Conservation (phyloP, 75 land plant species). For the Cunninghamia lanceolata region DNA sequence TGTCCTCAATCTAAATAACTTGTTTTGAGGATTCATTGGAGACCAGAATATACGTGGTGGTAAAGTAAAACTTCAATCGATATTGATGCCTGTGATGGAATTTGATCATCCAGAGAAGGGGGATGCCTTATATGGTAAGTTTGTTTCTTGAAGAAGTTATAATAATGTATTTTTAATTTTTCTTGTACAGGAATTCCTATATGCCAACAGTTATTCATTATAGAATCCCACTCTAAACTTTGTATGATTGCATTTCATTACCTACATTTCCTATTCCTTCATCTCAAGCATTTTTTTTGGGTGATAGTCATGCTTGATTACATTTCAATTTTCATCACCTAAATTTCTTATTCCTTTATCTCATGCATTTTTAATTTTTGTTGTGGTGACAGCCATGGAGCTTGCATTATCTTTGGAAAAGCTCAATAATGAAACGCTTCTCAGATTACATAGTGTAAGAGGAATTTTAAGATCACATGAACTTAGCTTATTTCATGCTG, state of each 20-base stretch:
- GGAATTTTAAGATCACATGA: background rate
- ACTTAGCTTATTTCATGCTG: background rate
- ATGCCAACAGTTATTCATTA: conserved; percentile 2
- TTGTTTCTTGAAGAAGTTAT: background rate
- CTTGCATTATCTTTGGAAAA: conserved; percentile 88
- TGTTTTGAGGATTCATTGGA: background rate
- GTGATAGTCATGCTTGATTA: background rate
- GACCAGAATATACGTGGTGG: conserved; percentile 79
- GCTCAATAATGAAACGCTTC: conserved; percentile 81
- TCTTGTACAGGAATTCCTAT: background rate
- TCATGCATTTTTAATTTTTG: background rate
- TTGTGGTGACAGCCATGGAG: conserved; percentile 73
- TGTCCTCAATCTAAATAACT: background rate
- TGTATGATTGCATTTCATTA: conserved; percentile 4
- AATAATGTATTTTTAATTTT: background rate
- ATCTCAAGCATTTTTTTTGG: no score
- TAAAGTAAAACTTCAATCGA: conserved; percentile 65
- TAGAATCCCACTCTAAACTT: background rate
- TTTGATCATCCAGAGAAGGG: conserved; percentile 84
- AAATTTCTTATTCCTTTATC: no score
- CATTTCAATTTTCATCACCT: conserved; percentile 13
- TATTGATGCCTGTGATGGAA: conserved; percentile 65
- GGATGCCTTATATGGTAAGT: conserved; percentile 87
- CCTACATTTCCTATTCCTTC: background rate
- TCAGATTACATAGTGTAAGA: conserved; percentile 70